phyloP scores from a whole-genome alignment of 225 moss, liverwort and hornwort genomes.

The Takakia lepidozioides region DNA sequence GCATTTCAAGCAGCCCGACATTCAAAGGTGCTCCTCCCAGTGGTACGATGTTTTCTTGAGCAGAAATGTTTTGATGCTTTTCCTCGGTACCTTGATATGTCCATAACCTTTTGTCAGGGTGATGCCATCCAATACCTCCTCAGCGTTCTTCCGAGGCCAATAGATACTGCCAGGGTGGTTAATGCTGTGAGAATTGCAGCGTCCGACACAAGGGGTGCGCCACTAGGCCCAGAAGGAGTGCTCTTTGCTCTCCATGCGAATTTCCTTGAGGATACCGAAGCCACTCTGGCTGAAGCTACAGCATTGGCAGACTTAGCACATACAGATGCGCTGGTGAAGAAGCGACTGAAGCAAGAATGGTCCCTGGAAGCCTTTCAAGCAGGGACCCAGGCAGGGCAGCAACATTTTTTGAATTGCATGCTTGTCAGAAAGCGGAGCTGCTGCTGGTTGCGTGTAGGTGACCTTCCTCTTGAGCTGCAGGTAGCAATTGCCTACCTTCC shows the following conservation, averaged over 20 bases:
- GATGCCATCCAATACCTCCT: conserved; percentile 43
- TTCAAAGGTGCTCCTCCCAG: conserved; percentile 44
- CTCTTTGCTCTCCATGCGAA: conserved; percentile 36
- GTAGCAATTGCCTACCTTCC: conserved; percentile 46
- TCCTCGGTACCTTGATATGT: conserved; percentile 47
- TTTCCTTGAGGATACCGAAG: conserved; percentile 35
- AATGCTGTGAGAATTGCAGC: conserved; percentile 46
- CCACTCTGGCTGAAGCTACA: conserved; percentile 39
- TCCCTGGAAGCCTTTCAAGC: conserved; percentile 39
- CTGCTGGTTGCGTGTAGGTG: conserved; percentile 34
- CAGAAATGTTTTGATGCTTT: conserved; percentile 43
- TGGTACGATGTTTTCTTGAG: conserved; percentile 47
- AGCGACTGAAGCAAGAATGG: conserved; percentile 40
- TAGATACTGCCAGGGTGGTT: conserved; percentile 33
- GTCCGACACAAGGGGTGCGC: conserved; percentile 40
- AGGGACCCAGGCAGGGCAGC: conserved; percentile 32
- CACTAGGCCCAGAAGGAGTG: conserved; percentile 47
- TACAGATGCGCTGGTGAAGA: conserved; percentile 40
- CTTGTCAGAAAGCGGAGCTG: conserved; percentile 37
- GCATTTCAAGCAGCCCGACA: conserved; percentile 53
- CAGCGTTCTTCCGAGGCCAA: conserved; percentile 37
- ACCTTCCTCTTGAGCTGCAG: conserved; percentile 47
- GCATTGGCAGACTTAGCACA: conserved; percentile 26
- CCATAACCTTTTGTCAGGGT: conserved; percentile 49
- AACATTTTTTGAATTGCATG: conserved; percentile 51